These are phyloP conservation scores for Alternaria brassicae DNA, from an alignment of 2,329 filamentous ascomycete genomes.

Conservation along the genomic window DNA sequence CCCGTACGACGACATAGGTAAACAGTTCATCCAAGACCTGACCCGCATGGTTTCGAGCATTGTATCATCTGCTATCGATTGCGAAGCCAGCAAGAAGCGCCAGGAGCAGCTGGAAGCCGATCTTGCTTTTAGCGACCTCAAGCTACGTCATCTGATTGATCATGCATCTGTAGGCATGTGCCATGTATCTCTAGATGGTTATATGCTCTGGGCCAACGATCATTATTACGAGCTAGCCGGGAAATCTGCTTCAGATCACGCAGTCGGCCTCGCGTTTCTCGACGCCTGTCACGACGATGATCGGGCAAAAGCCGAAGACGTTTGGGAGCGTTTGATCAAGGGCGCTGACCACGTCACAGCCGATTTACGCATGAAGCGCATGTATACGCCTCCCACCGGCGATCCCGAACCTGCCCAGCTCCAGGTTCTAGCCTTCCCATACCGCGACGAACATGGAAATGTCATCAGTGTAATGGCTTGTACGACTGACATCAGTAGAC, in stretches of 20 bases:
- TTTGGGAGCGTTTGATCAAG: slow-evolving; percentile 34
- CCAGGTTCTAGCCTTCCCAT: slow-evolving; percentile 46
- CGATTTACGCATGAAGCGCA: slow-evolving; percentile 41
- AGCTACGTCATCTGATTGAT: slow-evolving; percentile 45
- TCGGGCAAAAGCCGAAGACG: slow-evolving; percentile 28
- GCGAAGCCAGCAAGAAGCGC: slow-evolving; percentile 29
- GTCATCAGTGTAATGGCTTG: slow-evolving; percentile 49
- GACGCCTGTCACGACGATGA: slow-evolving; percentile 42
- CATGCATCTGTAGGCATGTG: slow-evolving; percentile 48
- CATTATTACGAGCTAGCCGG: slow-evolving; percentile 44
- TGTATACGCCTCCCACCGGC: slow-evolving; percentile 41
- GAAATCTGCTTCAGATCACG: slow-evolving; percentile 24
- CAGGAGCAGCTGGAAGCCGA: slow-evolving; percentile 45
- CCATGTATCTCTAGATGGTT: slow-evolving; percentile 38
- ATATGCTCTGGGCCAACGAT: slow-evolving; percentile 47
- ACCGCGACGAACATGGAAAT: slow-evolving; percentile 39
- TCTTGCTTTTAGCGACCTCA: slow-evolving; percentile 44
- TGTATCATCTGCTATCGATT: slow-evolving; percentile 31
- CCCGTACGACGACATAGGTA: slow-evolving; percentile 39
- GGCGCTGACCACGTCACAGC: slow-evolving; percentile 36
- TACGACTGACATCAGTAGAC: slow-evolving; percentile 49
- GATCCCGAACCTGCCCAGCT: slow-evolving; percentile 42
- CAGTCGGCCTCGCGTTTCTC: slow-evolving; percentile 27
- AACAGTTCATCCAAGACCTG: slow-evolving; percentile 45
- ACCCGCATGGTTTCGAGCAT: slow-evolving; percentile 43